These are phyloP conservation scores for Emiliania huxleyi DNA, from an alignment of 78 protist species.

Conservation along the genomic window DNA sequence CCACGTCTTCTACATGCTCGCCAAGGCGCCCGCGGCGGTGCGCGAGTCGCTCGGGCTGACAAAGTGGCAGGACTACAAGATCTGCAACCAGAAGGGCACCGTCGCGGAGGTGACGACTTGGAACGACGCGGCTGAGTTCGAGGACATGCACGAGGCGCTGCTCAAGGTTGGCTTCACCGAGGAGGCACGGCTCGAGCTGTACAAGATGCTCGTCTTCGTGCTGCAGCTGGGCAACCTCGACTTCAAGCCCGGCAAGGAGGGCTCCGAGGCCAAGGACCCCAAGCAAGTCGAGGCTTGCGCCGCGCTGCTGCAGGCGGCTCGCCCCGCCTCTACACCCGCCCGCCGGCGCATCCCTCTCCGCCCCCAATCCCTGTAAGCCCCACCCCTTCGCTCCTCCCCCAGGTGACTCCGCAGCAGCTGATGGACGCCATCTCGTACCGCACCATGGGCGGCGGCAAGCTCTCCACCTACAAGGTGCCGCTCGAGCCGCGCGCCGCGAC, in stretches of 20 bases:
- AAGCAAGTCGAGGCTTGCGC: not conserved
- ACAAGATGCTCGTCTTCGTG: not conserved
- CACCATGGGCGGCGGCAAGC: not conserved
- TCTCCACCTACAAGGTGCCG: not conserved
- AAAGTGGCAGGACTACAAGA: not conserved
- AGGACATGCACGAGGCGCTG: not conserved
- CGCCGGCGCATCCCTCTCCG: too few species aligned
- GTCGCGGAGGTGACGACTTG: not conserved
- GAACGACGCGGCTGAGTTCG: conserved; percentile 65
- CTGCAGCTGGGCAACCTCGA: not conserved
- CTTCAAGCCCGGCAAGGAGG: not conserved
- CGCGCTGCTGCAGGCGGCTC: too few species aligned
- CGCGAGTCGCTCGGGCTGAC: not conserved
- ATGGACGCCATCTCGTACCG: not conserved
- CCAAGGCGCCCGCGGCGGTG: not conserved
- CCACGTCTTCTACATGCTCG: conserved; percentile 91
- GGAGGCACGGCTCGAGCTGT: conserved; percentile 54
- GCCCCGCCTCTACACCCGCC: too few species aligned
- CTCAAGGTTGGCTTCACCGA: not conserved
- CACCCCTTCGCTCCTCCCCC: too few species aligned
- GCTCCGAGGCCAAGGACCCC: not conserved
- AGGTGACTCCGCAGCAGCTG: not conserved
- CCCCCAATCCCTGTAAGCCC: too few species aligned
- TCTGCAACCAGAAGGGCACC: not conserved
- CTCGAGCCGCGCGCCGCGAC: conserved; percentile 54